These are phyloP conservation scores for Galerina marginata DNA, from an alignment of 768 basidiomycete species.

Conservation along the genomic window DNA sequence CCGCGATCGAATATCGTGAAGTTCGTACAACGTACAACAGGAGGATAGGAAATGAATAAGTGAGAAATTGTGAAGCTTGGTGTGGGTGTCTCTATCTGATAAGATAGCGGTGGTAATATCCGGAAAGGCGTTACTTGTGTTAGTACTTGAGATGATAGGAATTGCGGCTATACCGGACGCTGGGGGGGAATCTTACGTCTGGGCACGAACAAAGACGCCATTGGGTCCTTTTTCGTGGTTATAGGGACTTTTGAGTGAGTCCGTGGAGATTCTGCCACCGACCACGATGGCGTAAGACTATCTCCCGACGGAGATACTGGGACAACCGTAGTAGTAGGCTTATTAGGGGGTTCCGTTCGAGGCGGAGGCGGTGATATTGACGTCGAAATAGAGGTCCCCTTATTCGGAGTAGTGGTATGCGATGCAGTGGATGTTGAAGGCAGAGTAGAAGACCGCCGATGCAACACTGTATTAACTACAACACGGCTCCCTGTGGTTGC, in stretches of 20 bases:
- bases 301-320: slow-evolving; percentile 1
- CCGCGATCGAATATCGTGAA: slow-evolving; percentile 7
- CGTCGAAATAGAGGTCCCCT: slow-evolving; percentile 1
- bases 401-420: slow-evolving; percentile 19
- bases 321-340: slow-evolving; percentile 2
- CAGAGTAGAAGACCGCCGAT: slow-evolving; percentile 37
- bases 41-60: not conserved
- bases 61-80: not conserved
- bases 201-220: slow-evolving; percentile 71
- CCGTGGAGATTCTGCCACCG: slow-evolving; percentile 14
- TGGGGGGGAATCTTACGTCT: slow-evolving; percentile 73
- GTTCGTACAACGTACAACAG: slow-evolving; percentile 18
- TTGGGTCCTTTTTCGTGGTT: slow-evolving; percentile 64
- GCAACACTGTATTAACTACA: slow-evolving; percentile 55
- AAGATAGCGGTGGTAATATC: slow-evolving; percentile 15
- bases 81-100: slow-evolving; percentile 22
- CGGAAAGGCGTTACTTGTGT: slow-evolving; percentile 2
- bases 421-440: slow-evolving; percentile 21
- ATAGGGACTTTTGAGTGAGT: slow-evolving; percentile 37
- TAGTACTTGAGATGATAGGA: not conserved
- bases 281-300: not conserved
- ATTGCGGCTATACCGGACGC: slow-evolving; percentile 40
- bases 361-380: slow-evolving; percentile 19
- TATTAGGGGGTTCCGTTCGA: slow-evolving; percentile 20
- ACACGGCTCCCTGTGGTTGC: slow-evolving; percentile 47